Conservation (phyloP, 2,329 filamentous ascomycete species). For the Curvularia lunata region DNA sequence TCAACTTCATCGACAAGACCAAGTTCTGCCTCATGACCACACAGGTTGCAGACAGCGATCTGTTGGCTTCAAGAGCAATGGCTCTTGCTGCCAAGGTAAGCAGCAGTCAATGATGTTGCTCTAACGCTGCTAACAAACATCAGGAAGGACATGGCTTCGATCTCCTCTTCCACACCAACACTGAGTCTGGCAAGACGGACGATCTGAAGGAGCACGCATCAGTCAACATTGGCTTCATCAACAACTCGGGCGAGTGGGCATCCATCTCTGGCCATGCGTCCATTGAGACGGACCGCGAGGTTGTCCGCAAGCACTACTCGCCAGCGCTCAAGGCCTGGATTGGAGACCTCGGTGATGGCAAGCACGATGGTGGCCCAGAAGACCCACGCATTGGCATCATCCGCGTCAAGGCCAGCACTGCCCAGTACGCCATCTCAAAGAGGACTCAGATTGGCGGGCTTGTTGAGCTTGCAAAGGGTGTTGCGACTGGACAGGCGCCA, state of each 20-base stretch:
- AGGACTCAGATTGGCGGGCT: slow-evolving; percentile 69
- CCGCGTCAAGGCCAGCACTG: slow-evolving; percentile 73
- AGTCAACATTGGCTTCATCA: slow-evolving; percentile 83
- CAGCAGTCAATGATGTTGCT: not conserved
- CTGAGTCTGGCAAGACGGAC: slow-evolving; percentile 84
- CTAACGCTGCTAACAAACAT: slow-evolving; percentile 6
- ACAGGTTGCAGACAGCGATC: slow-evolving; percentile 66
- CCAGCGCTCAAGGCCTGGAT: slow-evolving; percentile 80
- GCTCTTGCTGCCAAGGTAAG: slow-evolving; percentile 77
- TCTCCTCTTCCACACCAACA: slow-evolving; percentile 90
- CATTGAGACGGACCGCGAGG: slow-evolving; percentile 71
- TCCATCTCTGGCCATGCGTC: slow-evolving; percentile 77
- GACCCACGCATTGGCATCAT: slow-evolving; percentile 86
- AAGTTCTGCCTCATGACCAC: slow-evolving; percentile 95
- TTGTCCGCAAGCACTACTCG: slow-evolving; percentile 74
- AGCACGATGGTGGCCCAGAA: slow-evolving; percentile 79
- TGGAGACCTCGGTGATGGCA: slow-evolving; percentile 78
- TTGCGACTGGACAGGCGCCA: slow-evolving; percentile 73
- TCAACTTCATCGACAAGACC: slow-evolving; percentile 70
- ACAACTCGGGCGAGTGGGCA: slow-evolving; percentile 80
- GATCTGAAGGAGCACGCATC: slow-evolving; percentile 75
- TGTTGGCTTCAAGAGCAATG: slow-evolving; percentile 84
- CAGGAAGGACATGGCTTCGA: slow-evolving; percentile 81
- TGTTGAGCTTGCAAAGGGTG: slow-evolving; percentile 76
- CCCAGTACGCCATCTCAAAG: slow-evolving; percentile 71